Percentiles rank a stretch among this genome's conserved stretches.
Evolutionary conservation across 345 rosid species (phyloP).

Genomic region (Sonneratia caseolaris): DNA sequence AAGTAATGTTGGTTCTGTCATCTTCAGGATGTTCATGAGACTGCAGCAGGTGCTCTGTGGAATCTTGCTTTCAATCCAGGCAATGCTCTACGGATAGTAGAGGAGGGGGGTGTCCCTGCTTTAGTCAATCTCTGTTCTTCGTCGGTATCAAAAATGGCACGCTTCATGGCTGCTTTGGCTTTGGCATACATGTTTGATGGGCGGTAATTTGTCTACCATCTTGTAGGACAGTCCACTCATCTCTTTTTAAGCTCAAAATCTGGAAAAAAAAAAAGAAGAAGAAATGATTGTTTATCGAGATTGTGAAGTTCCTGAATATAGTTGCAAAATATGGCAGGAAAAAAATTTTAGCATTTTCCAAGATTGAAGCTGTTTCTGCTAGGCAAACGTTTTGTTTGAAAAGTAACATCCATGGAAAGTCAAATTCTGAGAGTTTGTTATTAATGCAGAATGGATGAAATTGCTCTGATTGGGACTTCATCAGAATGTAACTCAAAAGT

Average conservation of each 20-base stretch:
- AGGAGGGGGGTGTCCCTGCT: conserved; percentile 78
- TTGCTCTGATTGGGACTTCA: conserved; percentile 49
- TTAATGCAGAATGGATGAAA: conserved; percentile 64
- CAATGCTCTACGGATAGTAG: conserved; percentile 68
- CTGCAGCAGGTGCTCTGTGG: conserved; percentile 85
- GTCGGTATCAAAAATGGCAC: conserved; percentile 69
- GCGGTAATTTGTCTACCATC: conserved; percentile 26
- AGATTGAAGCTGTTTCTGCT: background rate
- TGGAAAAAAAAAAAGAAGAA: background rate
- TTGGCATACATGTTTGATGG: conserved; percentile 80
- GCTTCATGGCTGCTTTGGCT: conserved; percentile 83
- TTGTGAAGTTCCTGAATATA: background rate
- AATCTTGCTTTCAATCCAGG: conserved; percentile 74
- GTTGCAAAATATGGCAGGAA: background rate
- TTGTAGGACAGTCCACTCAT: background rate
- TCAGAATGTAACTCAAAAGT: conserved; percentile 60
- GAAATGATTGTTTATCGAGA: background rate
- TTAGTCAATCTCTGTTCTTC: conserved; percentile 64
- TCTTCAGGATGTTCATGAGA: conserved; percentile 78
- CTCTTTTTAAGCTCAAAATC: background rate
- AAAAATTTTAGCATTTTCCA: background rate
- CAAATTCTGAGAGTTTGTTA: background rate
- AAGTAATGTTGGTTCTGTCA: conserved; percentile 2
- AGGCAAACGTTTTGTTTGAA: background rate
- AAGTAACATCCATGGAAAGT: background rate